phyloP scores from a whole-genome alignment of 305 asterid species.

The Ajuga reptans region DNA sequence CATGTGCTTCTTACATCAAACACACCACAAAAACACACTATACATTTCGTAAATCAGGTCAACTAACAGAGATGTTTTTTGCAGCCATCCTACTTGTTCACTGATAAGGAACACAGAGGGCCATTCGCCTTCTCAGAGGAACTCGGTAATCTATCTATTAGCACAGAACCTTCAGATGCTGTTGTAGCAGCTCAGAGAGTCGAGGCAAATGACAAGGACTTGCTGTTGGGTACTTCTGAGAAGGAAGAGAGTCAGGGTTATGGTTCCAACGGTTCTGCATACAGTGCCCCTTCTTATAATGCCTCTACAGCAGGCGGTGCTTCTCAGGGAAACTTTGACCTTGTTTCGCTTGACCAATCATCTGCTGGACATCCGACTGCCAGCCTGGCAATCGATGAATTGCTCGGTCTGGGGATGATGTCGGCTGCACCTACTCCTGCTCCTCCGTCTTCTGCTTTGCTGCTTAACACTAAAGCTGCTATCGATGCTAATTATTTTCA shows the following conservation, averaged over 20 bases:
- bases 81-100: conserved; percentile 98
- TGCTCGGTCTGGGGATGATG: conserved; percentile 83
- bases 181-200: conserved; percentile 59
- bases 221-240: conserved; percentile 68
- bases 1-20: conserved; percentile 1
- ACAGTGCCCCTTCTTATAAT: conserved; percentile 62
- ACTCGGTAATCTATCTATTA: conserved; percentile 56
- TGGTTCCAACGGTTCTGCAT: conserved; percentile 60
- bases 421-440: conserved; percentile 38
- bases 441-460: conserved; percentile 48
- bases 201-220: conserved; percentile 86
- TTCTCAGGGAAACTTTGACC: conserved; percentile 46
- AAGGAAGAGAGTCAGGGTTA: conserved; percentile 64
- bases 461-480: conserved; percentile 67
- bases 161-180: conserved; percentile 48
- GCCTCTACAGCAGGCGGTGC: conserved; percentile 35
- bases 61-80: conserved; percentile 23
- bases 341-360: conserved; percentile 62
- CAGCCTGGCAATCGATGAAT: conserved; percentile 74
- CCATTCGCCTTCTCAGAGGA: conserved; percentile 93
- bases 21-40: not conserved
- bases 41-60: not conserved
- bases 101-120: conserved; percentile 92
- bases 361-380: conserved; percentile 33
- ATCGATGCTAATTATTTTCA: conserved; percentile 75